phyloP scores from a whole-genome alignment of 768 basidiomycete species.

The Lactarius sanguifluus region DNA sequence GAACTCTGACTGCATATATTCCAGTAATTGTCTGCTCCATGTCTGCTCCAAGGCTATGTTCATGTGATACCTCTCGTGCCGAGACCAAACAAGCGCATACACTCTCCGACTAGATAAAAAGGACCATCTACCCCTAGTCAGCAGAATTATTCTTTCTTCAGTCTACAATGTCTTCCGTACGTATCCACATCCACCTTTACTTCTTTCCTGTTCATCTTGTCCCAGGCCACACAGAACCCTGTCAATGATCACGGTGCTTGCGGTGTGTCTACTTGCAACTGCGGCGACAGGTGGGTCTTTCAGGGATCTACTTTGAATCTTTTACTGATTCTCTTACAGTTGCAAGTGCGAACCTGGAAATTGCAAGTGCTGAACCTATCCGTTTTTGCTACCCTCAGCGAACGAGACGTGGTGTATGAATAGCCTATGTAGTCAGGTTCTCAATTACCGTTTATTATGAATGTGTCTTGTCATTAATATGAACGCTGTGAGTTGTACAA shows the following conservation, averaged over 20 bases:
- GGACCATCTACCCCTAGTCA: background rate
- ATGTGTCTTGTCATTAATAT: background rate
- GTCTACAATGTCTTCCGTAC: constrained; percentile 11
- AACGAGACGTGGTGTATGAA: background rate
- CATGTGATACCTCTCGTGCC: background rate
- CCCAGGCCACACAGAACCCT: constrained; percentile 31
- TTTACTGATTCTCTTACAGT: constrained; percentile 35
- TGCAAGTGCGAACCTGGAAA: constrained; percentile 60
- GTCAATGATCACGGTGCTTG: constrained; percentile 39
- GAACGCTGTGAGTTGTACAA: background rate
- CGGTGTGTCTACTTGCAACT: constrained; percentile 42
- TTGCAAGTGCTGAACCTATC: constrained; percentile 58
- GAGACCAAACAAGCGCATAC: constrained; percentile 13
- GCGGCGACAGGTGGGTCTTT: constrained; percentile 47
- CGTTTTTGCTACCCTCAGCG: constrained; percentile 2
- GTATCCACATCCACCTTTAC: background rate
- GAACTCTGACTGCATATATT: too few species aligned
- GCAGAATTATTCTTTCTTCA: background rate
- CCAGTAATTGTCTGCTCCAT: too few species aligned
- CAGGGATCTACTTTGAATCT: background rate
- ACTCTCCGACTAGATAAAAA: constrained; percentile 3
- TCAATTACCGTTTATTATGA: background rate
- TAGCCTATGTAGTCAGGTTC: background rate
- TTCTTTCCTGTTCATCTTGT: background rate
- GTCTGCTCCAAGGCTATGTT: too few species aligned